Evolutionary conservation across 139 green algal genomes (phyloP).

Genomic region (Chlamydomonas incerta): DNA sequence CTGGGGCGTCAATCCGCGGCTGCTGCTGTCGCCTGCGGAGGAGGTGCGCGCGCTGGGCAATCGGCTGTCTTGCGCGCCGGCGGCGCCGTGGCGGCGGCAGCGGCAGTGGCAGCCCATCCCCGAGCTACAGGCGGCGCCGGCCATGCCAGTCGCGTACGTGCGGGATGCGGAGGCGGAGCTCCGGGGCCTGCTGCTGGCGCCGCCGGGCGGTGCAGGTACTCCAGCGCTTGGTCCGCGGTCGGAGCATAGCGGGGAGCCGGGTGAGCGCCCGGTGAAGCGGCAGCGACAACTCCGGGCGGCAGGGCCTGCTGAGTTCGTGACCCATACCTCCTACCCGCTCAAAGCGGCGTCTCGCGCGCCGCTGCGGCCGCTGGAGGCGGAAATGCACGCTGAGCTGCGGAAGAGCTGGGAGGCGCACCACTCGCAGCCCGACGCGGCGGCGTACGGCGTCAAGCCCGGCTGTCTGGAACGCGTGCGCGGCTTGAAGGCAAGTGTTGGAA

Average conservation of each 20-base stretch:
- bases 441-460: not conserved
- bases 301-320: too few relatives aligned
- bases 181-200: not conserved
- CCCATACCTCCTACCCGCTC: too few relatives aligned
- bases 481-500: not conserved
- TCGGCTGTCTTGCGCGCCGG: too few relatives aligned
- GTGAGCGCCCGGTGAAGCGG: too few relatives aligned
- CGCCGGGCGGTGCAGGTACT: too few relatives aligned
- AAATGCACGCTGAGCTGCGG: conserved; percentile 53
- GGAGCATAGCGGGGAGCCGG: too few relatives aligned
- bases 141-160: not conserved
- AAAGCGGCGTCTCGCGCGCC: too few relatives aligned
- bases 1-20: not conserved
- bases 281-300: too few relatives aligned
- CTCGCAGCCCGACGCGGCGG: not conserved
- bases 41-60: not conserved
- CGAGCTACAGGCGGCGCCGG: not conserved
- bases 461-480: not conserved
- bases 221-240: too few relatives aligned
- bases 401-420: conserved; percentile 53
- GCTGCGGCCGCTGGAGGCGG: conserved; percentile 37
- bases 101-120: not conserved
- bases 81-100: not conserved
- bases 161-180: not conserved
- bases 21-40: conserved; percentile 1